Evolutionary conservation across 768 basidiomycete genomes (phyloP).

Genomic region (Rubroboletus pulcherrimus): DNA sequence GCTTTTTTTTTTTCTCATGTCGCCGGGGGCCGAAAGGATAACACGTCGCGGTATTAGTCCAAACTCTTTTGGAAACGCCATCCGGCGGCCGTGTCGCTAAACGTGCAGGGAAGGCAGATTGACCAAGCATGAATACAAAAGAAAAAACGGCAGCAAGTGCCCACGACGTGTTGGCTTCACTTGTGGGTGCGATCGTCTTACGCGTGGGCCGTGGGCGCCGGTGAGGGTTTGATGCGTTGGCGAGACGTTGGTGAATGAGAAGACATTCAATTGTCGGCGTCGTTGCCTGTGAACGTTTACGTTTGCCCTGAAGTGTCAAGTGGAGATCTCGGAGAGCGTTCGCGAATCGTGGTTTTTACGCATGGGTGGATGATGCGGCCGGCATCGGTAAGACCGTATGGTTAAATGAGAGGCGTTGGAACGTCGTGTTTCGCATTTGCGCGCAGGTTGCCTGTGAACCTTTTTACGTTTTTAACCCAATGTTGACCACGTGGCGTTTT

Average conservation of each 20-base stretch:
- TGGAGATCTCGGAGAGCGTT: too few species aligned
- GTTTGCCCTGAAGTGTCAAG: too few species aligned
- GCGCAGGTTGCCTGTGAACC: neutral
- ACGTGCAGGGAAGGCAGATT: neutral
- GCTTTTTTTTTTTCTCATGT: neutral
- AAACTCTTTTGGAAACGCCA: neutral
- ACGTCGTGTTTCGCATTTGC: neutral
- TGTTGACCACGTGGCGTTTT: neutral
- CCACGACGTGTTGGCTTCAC: neutral
- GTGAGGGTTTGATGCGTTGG: too few species aligned
- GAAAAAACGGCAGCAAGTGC: neutral
- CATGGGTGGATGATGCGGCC: too few species aligned
- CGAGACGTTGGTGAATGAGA: neutral
- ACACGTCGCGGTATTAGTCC: neutral
- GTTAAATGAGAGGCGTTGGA: neutral
- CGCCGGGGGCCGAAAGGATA: neutral
- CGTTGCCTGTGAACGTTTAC: too few species aligned
- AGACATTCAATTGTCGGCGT: too few species aligned
- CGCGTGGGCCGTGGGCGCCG: too few species aligned
- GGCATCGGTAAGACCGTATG: too few species aligned
- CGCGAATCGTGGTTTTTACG: too few species aligned
- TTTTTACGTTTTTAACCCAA: neutral
- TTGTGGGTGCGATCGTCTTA: neutral
- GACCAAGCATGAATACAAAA: neutral
- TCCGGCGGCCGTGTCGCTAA: neutral